phyloP scores from a whole-genome alignment of 1,284 basidiomycete species.

The Phaffia rhodozyma region DNA sequence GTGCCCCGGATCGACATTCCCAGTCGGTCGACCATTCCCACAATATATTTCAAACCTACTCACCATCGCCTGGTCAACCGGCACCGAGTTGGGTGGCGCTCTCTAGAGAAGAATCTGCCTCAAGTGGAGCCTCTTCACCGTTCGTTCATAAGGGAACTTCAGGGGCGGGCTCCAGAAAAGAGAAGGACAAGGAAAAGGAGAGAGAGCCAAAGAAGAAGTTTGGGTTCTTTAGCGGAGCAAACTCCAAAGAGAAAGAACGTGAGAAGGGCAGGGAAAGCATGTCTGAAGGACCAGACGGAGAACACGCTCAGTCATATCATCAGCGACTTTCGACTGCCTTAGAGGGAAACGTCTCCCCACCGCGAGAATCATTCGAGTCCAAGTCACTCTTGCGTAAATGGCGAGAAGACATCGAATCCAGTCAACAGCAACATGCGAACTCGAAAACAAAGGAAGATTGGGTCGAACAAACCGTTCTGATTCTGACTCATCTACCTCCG shows the following conservation, averaged over 20 bases:
- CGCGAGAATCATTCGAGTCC: too few relatives aligned
- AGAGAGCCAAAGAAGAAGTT: constrained; percentile 10
- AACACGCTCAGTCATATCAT: not conserved
- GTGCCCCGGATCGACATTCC: too few relatives aligned
- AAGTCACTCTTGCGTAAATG: not conserved
- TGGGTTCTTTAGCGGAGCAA: constrained; percentile 2
- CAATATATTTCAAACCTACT: too few relatives aligned
- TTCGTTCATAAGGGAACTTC: not conserved
- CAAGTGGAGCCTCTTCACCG: not conserved
- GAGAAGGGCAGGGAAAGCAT: not conserved
- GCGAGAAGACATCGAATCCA: not conserved
- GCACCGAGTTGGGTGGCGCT: too few relatives aligned
- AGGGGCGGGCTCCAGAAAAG: not conserved
- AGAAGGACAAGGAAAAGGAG: not conserved
- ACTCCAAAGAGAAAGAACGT: not conserved
- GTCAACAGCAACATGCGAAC: not conserved
- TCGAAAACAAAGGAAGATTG: constrained; percentile 1
- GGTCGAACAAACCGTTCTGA: not conserved
- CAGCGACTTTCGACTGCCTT: too few relatives aligned
- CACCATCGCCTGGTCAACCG: too few relatives aligned
- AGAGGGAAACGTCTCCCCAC: too few relatives aligned
- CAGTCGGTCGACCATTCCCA: too few relatives aligned
- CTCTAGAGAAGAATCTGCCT: too few relatives aligned
- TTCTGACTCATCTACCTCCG: not conserved
- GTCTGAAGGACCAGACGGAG: not conserved